Evolutionary conservation across 257 asterid species (phyloP).

Genomic region (Verbena officinalis): DNA sequence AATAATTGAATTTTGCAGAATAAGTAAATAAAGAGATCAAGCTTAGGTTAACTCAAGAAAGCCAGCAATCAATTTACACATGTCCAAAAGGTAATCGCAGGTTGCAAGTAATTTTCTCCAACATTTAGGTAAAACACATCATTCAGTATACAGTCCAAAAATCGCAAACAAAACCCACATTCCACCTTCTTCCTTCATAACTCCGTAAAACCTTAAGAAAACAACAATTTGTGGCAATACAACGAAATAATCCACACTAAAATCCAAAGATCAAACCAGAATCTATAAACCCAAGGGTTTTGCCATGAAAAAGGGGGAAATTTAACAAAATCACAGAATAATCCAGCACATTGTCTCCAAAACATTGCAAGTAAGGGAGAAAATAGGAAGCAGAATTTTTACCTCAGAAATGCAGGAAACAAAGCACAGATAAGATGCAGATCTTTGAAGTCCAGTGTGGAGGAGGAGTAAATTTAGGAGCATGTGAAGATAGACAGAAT

Average conservation of each 20-base stretch:
- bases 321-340: neutral
- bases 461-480: constrained; percentile 15
- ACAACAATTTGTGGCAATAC: neutral
- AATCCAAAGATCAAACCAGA: constrained; percentile 20
- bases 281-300: constrained; percentile 30
- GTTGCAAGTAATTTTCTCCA: constrained; percentile 12
- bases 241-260: constrained; percentile 11
- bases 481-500: constrained; percentile 24
- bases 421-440: constrained; percentile 37
- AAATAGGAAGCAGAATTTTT: constrained; percentile 10
- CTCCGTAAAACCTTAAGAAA: neutral
- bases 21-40: neutral
- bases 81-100: constrained; percentile 18
- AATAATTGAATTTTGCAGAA: neutral
- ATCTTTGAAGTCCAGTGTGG: constrained; percentile 30
- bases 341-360: constrained; percentile 12
- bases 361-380: neutral
- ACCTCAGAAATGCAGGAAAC: constrained; percentile 32
- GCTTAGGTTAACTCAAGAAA: constrained; percentile 27
- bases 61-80: constrained; percentile 13
- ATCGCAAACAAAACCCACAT: constrained; percentile 31
- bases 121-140: constrained; percentile 18
- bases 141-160: constrained; percentile 12
- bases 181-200: constrained; percentile 23
- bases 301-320: neutral